phyloP scores from a whole-genome alignment of 305 asterid species.

The Fraxinus velutina region DNA sequence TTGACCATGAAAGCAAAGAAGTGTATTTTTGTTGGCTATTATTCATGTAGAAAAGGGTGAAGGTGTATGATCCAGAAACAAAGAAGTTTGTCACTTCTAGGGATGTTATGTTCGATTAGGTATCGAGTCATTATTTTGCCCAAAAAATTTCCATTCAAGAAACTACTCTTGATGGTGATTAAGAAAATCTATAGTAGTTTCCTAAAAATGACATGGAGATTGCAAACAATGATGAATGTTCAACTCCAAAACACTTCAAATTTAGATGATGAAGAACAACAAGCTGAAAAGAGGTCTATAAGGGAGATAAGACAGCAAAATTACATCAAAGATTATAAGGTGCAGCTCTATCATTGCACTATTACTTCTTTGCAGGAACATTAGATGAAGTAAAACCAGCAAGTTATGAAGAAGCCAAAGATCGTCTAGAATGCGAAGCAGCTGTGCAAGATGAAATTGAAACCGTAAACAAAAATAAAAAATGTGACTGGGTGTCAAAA shows the following conservation, averaged over 20 bases:
- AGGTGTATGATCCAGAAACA: not conserved
- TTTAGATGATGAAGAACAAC: not conserved
- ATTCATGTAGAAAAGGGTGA: not conserved
- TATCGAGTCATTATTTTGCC: not conserved
- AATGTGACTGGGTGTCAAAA: conserved; percentile 1
- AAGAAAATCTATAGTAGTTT: not conserved
- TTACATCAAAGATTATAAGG: not conserved
- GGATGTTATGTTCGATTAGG: not conserved
- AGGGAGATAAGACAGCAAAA: not conserved
- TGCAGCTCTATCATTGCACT: not conserved
- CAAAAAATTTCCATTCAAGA: not conserved
- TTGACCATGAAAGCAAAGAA: not conserved
- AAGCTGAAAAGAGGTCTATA: not conserved
- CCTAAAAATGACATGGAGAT: not conserved
- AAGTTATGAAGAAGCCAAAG: too few species aligned
- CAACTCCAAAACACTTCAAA: not conserved
- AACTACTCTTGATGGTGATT: not conserved
- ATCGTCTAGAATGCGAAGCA: too few species aligned
- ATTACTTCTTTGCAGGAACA: not conserved
- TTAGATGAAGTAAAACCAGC: not conserved
- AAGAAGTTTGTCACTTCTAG: not conserved
- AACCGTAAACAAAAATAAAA: conserved; percentile 10
- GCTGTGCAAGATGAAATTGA: conserved; percentile 16
- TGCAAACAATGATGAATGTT: not conserved
- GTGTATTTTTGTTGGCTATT: not conserved